Base-by-base conservation (phyloP, 192 early-diverging fungal genomes). In the Tieghemiomyces parasiticus region DNA sequence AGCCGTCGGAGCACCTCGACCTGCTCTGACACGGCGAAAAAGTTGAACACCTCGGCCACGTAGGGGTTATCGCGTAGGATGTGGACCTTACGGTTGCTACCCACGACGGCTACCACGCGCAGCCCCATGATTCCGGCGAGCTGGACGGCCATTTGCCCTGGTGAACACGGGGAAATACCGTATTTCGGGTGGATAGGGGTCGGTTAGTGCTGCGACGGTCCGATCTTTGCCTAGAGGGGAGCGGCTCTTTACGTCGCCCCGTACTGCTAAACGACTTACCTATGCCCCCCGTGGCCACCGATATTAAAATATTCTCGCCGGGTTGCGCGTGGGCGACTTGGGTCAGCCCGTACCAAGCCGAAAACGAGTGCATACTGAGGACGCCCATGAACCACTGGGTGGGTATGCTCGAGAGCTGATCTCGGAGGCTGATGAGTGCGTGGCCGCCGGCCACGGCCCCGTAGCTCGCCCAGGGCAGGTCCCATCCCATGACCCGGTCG, bases 261-360 rank as follows among this genome's bases (percentile, higher is more conserved):
- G n/a, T n/a, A n/a, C n/a, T n/a, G n/a, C n/a, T n/a, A n/a, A n/a
- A n/a, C n/a, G 8, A 42, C 38, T 42, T 42, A 42, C 38, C 88
- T 3, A 90, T 85, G 0, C 81, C 84, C 22, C 84, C 89, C 35
- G 86, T 77, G 0, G 91, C 93, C 19, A 82, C 87, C 0, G 79
- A 84, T n/a, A 94, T 75, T 45, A 82, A 88, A 19, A 92, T 66
- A 1, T 85, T 93, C 61, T 96, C 89, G 24, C 90, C 90, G 2
- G 67, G 67, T 65, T 86, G 84, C 58, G 88, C 81, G 52, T 85
- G 64, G 35, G 83, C 89, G n/a, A 85, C 61, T 13, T 72, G 64
- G 33, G 80, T 53, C 16, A 90, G 67, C 30, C 84, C 82, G 30
- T 71, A 63, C 60, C 87, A 90, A 0, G 90, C 90, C 4, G 90